Evolutionary conservation across 345 rosid species (phyloP).

Genomic region (Lepidium didymum): DNA sequence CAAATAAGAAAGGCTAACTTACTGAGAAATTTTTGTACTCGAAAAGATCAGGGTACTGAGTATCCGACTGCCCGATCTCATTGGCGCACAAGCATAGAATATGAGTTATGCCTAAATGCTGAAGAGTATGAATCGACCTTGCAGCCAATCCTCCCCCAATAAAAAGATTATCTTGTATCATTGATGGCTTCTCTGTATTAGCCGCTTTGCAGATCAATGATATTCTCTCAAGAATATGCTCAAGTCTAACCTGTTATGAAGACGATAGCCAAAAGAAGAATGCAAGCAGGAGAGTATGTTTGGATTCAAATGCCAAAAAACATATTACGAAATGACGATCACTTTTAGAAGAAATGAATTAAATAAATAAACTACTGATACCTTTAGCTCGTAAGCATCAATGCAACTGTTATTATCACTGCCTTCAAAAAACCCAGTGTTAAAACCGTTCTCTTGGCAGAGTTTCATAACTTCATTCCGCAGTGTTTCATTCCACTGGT

Average conservation of each 20-base stretch:
- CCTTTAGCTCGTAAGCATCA: constrained; percentile 98
- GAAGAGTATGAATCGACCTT: constrained; percentile 73
- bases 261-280: neutral
- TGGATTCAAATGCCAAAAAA: neutral
- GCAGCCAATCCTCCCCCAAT: constrained; percentile 97
- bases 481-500: constrained; percentile 96
- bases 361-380: neutral
- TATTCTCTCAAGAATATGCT: constrained; percentile 96
- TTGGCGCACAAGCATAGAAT: constrained; percentile 87
- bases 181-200: constrained; percentile 89
- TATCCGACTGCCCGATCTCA: constrained; percentile 96
- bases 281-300: constrained; percentile 3
- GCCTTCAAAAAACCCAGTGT: constrained; percentile 89
- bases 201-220: constrained; percentile 89
- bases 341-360: neutral
- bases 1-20: constrained; percentile 27
- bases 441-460: constrained; percentile 92
- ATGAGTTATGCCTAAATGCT: constrained; percentile 74
- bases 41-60: constrained; percentile 73
- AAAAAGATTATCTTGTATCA: constrained; percentile 58
- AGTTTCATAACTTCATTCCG: constrained; percentile 74
- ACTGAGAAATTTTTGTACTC: constrained; percentile 82
- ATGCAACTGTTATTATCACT: constrained; percentile 69
- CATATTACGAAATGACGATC: neutral
- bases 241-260: constrained; percentile 75